Evolutionary conservation across 352 stramenopile species (phyloP), one percentile per base, ranked within the genome.

Genomic region (Phytophthora hybrid): DNA sequence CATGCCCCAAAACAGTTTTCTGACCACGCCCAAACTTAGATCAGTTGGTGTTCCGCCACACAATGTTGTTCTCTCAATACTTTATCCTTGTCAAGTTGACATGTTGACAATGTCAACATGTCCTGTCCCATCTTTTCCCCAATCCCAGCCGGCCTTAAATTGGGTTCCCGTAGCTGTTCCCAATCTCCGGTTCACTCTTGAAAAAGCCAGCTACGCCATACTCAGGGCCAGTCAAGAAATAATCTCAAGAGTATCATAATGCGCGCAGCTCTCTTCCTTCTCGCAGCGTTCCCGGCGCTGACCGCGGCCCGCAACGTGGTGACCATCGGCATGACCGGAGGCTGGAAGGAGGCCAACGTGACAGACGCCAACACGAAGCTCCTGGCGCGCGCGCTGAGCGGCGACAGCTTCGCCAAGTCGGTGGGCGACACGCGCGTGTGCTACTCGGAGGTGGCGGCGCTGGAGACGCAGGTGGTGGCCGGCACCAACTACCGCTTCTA

Each of bases 401-500:
- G 69, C 26, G 66, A 41, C 18, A 73, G 55, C 23, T 88, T 71
- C 74, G 19, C 58, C 58, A 66, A 73, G 26, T 51, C 65, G 1
- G 79, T 84, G 26, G 75, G 69, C 34, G n/a, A 56, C 46, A 82
- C 53, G 49, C 81, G 81, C 67, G 81, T 89, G 57, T 89, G 81
- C 60, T 85, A 74, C 65, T 51, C 73, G 11, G 60, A 77, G n/a
- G 66, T 89, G 59, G 60, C 54, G 47, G 65, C 68, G n/a, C 11
- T 85, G 39, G 63, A 89, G 73, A 79, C 84, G 78, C 83, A 96
- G 58, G 83, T 92, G 44, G 89, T 96, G 46, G 76, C 87, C 1
- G 89, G 89, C 26, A 92, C 74, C 57, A 96, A 94, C 76, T 96
- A 93, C 73, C 76, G 78, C 66, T 93, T 93, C 63, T 67, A 83